Conservation (phyloP, 164 flowering plant genomes). For the Echeveria elegans region DNA sequence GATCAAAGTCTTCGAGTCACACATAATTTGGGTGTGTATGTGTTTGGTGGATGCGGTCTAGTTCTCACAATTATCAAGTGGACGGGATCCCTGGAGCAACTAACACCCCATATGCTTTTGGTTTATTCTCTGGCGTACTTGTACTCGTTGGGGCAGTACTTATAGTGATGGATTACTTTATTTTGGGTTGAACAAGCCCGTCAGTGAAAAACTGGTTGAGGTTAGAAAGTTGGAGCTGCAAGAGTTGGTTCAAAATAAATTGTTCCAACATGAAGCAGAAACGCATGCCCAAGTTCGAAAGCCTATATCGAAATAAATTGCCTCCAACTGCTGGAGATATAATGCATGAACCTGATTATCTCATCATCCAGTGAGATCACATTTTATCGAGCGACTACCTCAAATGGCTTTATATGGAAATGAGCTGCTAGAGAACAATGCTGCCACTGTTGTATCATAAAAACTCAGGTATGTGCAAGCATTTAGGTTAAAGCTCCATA, state of each 20-base stretch:
- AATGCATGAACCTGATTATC: constrained; percentile 29
- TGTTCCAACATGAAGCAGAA: constrained; percentile 94
- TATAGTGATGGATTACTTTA: constrained; percentile 54
- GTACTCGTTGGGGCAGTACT: constrained; percentile 46
- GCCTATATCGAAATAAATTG: constrained; percentile 24
- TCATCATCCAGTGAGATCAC: constrained; percentile 24
- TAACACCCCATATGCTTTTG: constrained; percentile 80
- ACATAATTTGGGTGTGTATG: constrained; percentile 78
- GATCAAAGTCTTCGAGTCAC: constrained; percentile 83
- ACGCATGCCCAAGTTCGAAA: constrained; percentile 79
- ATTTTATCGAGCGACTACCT: not conserved
- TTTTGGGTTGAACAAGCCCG: constrained; percentile 64
- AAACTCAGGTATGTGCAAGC: too few species aligned
- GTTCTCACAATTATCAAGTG: constrained; percentile 75
- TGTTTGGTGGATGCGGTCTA: constrained; percentile 90
- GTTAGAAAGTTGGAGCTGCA: constrained; percentile 76
- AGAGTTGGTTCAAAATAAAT: constrained; percentile 67
- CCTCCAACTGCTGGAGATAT: constrained; percentile 46
- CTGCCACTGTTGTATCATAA: too few species aligned
- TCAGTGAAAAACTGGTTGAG: constrained; percentile 55
- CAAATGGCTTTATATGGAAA: too few species aligned
- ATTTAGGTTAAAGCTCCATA: too few species aligned
- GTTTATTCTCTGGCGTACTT: constrained; percentile 53
- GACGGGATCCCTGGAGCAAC: constrained; percentile 87
- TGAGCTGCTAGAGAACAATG: too few species aligned